A percentile compares a stretch with the other conserved stretches of the same genome.
Conservation (phyloP, 768 basidiomycete species). For the Panellus pusillus region DNA sequence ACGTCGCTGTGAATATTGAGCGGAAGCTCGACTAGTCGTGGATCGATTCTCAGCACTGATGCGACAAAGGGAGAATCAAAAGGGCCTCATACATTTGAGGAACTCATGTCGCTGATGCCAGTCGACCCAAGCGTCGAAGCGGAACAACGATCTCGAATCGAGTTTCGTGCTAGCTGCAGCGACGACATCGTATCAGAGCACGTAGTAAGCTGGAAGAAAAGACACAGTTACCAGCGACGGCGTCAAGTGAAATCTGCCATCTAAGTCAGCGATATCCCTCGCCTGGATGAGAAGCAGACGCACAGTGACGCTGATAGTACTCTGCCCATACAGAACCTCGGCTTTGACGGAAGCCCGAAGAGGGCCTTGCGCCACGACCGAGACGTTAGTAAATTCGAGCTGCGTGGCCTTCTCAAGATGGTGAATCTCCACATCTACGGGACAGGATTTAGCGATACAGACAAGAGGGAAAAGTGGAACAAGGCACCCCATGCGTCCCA, state of each 20-base stretch:
- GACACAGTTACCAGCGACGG: conserved; percentile 55
- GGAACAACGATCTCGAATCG: conserved; percentile 74
- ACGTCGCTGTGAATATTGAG: conserved; percentile 78
- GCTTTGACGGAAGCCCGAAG: conserved; percentile 72
- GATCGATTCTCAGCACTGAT: not conserved
- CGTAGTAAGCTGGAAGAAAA: not conserved
- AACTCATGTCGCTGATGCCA: conserved; percentile 91
- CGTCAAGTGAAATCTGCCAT: conserved; percentile 80
- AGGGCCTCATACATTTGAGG: conserved; percentile 72
- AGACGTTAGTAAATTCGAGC: conserved; percentile 69
- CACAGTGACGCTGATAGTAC: conserved; percentile 71
- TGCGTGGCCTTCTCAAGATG: conserved; percentile 83
- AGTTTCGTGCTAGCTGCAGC: conserved; percentile 52
- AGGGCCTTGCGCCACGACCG: conserved; percentile 76
- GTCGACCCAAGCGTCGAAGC: conserved; percentile 81
- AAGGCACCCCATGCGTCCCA: conserved; percentile 85
- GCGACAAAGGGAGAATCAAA: not conserved
- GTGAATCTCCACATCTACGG: conserved; percentile 84
- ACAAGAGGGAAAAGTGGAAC: not conserved
- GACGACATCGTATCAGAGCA: not conserved
- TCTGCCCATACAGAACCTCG: conserved; percentile 72
- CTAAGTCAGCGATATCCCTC: not conserved
- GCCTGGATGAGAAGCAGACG: conserved; percentile 24
- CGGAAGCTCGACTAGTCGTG: conserved; percentile 76
- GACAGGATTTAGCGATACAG: not conserved